Conservation (phyloP, 2,329 filamentous ascomycete genomes). For the Cytospora piceicola region DNA sequence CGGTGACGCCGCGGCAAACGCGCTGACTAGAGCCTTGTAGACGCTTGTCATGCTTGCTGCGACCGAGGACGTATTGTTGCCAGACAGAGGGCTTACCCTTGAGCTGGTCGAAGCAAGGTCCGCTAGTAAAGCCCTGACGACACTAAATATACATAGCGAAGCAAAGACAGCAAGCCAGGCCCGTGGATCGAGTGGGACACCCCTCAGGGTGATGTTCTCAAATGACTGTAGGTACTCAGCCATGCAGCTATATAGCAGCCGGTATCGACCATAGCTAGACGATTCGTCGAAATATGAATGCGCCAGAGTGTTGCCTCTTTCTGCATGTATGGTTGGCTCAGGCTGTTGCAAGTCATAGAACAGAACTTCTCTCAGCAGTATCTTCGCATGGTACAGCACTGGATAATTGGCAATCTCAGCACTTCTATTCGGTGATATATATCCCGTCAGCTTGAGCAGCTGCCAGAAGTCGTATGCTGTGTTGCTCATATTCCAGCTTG, state of each 20-base stretch:
- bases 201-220: conserved; percentile 49
- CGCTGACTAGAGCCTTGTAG: conserved; percentile 55
- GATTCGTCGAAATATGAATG: conserved; percentile 47
- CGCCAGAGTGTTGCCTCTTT: conserved; percentile 41
- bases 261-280: conserved; percentile 52
- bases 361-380: conserved; percentile 58
- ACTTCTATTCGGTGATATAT: conserved; percentile 52
- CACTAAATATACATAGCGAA: conserved; percentile 62
- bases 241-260: conserved; percentile 55
- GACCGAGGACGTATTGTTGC: conserved; percentile 23
- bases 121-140: conserved; percentile 55
- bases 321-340: conserved; percentile 49
- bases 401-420: conserved; percentile 55
- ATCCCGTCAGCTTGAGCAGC: conserved; percentile 54
- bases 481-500: conserved; percentile 55
- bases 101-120: conserved; percentile 46
- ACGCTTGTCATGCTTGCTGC: conserved; percentile 50
- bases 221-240: conserved; percentile 57
- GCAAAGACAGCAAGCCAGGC: conserved; percentile 58
- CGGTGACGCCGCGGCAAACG: conserved; percentile 50
- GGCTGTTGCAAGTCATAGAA: conserved; percentile 58
- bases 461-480: conserved; percentile 57
- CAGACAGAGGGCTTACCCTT: conserved; percentile 25
- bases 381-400: conserved; percentile 56
- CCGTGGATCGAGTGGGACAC: conserved; percentile 45